Evolutionary conservation across 2,329 filamentous ascomycete genomes (phyloP).

Genomic region (Diaporthe vaccinii): DNA sequence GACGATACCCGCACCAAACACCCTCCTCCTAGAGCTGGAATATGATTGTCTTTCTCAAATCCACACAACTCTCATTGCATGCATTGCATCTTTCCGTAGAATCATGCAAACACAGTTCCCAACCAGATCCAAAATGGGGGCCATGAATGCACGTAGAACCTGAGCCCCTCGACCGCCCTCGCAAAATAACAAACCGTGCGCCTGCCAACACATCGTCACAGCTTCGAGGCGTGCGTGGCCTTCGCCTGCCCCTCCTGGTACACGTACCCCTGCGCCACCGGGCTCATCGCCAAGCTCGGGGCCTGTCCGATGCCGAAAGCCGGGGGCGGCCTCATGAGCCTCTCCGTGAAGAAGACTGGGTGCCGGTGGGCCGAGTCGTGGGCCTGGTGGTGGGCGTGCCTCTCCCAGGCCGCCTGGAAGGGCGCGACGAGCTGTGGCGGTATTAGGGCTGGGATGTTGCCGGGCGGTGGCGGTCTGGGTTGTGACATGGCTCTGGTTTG

Average conservation of each 20-base stretch:
- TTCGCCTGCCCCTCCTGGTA: slow-evolving; percentile 61
- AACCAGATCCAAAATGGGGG: too few species aligned
- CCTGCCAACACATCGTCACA: slow-evolving; percentile 49
- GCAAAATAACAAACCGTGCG: neutral
- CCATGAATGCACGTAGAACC: neutral
- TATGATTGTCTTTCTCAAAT: neutral
- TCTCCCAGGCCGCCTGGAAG: slow-evolving; percentile 47
- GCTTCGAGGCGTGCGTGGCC: slow-evolving; percentile 48
- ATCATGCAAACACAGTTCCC: neutral
- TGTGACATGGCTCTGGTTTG: slow-evolving; percentile 32
- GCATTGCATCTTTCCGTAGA: neutral
- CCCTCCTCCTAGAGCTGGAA: neutral
- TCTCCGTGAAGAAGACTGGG: slow-evolving; percentile 82
- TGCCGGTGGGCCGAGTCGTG: slow-evolving; percentile 74
- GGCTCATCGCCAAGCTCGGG: slow-evolving; percentile 51
- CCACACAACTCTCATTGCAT: neutral
- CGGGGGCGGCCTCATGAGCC: slow-evolving; percentile 69
- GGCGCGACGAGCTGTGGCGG: slow-evolving; percentile 40
- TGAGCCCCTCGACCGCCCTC: neutral
- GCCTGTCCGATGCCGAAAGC: slow-evolving; percentile 43
- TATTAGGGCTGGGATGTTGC: slow-evolving; percentile 46
- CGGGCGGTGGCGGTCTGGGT: slow-evolving; percentile 28
- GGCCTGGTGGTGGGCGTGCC: slow-evolving; percentile 42
- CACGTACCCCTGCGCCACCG: slow-evolving; percentile 73
- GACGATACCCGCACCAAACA: slow-evolving; percentile 17